phyloP scores from a whole-genome alignment of 768 basidiomycete genomes.

The Mycena alexandri region DNA sequence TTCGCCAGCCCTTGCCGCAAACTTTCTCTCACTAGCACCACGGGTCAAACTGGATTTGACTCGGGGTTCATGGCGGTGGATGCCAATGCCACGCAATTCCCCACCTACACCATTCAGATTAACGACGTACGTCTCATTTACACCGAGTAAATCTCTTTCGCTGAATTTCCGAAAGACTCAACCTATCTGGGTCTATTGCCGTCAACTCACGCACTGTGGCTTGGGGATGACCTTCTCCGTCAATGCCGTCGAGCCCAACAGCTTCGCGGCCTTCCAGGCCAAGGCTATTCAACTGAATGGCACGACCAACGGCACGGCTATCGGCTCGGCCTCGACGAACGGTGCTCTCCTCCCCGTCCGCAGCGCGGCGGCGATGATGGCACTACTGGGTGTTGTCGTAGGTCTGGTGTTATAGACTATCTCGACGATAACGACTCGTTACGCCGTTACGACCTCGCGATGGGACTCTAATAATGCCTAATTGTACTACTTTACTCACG shows the following conservation, averaged over 20 bases:
- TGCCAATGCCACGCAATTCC: slow-evolving; percentile 58
- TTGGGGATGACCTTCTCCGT: slow-evolving; percentile 72
- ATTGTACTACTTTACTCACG: slow-evolving; percentile 27
- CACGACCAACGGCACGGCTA: slow-evolving; percentile 43
- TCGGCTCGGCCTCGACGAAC: slow-evolving; percentile 18
- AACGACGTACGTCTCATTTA: slow-evolving; percentile 58
- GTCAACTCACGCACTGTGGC: slow-evolving; percentile 63
- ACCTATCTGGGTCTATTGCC: slow-evolving; percentile 71
- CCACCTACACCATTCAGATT: slow-evolving; percentile 64
- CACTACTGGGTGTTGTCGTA: slow-evolving; percentile 38
- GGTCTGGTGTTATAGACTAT: slow-evolving; percentile 39
- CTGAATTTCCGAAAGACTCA: slow-evolving; percentile 50
- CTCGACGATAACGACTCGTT: slow-evolving; percentile 10
- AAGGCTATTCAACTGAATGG: slow-evolving; percentile 60
- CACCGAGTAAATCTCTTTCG: neutral
- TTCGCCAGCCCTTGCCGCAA: slow-evolving; percentile 59
- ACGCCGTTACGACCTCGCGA: slow-evolving; percentile 24
- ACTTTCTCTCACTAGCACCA: slow-evolving; percentile 58
- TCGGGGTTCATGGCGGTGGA: slow-evolving; percentile 67
- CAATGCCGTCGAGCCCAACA: slow-evolving; percentile 68
- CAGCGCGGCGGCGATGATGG: slow-evolving; percentile 44
- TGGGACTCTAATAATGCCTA: slow-evolving; percentile 28
- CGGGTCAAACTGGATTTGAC: slow-evolving; percentile 58
- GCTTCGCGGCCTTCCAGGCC: slow-evolving; percentile 64
- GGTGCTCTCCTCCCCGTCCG: slow-evolving; percentile 34